Conservation (phyloP, 1,139 yeast species). For the Nematodospora anomalae region DNA sequence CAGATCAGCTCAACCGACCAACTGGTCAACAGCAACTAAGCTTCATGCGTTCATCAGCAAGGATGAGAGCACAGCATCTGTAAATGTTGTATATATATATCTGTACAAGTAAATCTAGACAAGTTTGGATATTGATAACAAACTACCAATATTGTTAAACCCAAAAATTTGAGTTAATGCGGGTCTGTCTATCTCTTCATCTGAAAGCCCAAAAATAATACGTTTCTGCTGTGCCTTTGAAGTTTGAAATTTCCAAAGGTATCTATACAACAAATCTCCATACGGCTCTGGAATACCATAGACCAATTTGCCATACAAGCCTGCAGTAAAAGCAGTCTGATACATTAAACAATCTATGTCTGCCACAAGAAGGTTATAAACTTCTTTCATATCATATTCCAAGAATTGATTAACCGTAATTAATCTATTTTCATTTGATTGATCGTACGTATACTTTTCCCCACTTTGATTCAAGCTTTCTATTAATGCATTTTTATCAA, state of each 20-base stretch:
- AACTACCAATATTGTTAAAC: slow-evolving; percentile 16
- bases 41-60: slow-evolving; percentile 2
- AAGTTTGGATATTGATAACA: slow-evolving; percentile 10
- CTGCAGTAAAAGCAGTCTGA: slow-evolving; percentile 20
- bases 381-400: slow-evolving; percentile 14
- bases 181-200: slow-evolving; percentile 5
- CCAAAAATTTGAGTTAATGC: slow-evolving; percentile 19
- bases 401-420: slow-evolving; percentile 20
- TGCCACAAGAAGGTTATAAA: slow-evolving; percentile 18
- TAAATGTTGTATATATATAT: slow-evolving; percentile 1
- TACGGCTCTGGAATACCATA: slow-evolving; percentile 26
- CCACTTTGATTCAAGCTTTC: slow-evolving; percentile 1
- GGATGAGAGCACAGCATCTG: neutral
- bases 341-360: slow-evolving; percentile 28
- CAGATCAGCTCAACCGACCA: neutral
- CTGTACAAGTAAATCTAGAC: slow-evolving; percentile 3
- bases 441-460: neutral
- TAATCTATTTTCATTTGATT: slow-evolving; percentile 5
- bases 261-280: slow-evolving; percentile 19
- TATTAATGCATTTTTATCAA: slow-evolving; percentile 1
- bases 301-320: neutral
- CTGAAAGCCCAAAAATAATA: slow-evolving; percentile 17
- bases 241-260: slow-evolving; percentile 6
- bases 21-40: slow-evolving; percentile 16
- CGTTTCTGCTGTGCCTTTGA: slow-evolving; percentile 14